Percentiles rank a stretch among this genome's conserved stretches.
Conservation (phyloP, 768 basidiomycete species). For the Phylloporus scabripes region DNA sequence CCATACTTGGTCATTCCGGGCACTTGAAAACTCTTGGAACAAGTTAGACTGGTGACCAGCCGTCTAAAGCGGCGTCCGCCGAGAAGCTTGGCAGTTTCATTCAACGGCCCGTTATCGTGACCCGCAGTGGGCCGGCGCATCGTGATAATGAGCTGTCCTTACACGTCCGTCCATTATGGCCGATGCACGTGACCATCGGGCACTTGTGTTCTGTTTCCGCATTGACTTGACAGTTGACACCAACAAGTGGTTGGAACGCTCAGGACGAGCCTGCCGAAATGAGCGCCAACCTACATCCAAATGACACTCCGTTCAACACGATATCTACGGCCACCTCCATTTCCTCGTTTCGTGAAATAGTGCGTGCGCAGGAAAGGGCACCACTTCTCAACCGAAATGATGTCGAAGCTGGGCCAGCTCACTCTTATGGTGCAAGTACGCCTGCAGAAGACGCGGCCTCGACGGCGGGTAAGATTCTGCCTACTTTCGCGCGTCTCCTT, state of each 20-base stretch:
- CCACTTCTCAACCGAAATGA: slow-evolving; percentile 23
- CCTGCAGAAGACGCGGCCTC: slow-evolving; percentile 17
- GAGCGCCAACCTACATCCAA: slow-evolving; percentile 3
- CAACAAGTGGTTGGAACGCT: neutral
- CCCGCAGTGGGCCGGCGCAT: no score
- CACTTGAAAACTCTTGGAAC: no score
- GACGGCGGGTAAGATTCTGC: slow-evolving; percentile 11
- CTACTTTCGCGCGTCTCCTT: neutral
- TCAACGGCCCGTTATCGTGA: no score
- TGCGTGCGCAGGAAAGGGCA: slow-evolving; percentile 17
- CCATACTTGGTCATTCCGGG: slow-evolving; percentile 1
- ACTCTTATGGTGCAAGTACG: slow-evolving; percentile 13
- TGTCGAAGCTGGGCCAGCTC: slow-evolving; percentile 22
- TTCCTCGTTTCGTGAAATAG: slow-evolving; percentile 23
- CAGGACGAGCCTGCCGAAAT: slow-evolving; percentile 5
- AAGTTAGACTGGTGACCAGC: no score
- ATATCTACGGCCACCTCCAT: slow-evolving; percentile 27
- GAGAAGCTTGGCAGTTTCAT: no score
- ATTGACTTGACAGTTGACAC: neutral
- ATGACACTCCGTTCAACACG: slow-evolving; percentile 12
- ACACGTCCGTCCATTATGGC: no score
- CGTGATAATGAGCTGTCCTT: no score
- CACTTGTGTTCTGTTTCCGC: neutral
- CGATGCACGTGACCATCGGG: slow-evolving; percentile 11
- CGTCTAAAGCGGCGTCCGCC: no score